Base-by-base conservation (phyloP, 495 filamentous ascomycete species). In the Mytilinidion resinicola region DNA sequence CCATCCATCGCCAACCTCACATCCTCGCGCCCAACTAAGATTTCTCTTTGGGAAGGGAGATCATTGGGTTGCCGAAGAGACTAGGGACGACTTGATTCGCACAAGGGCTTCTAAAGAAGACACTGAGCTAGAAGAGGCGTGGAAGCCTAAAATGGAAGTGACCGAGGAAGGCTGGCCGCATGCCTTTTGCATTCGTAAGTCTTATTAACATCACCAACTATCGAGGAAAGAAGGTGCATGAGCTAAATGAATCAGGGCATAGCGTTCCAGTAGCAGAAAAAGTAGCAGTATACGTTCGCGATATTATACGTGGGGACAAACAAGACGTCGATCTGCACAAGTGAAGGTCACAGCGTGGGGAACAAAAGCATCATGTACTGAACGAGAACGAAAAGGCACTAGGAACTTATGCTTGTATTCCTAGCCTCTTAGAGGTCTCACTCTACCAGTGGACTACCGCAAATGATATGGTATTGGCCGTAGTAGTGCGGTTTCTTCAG, bases 11-110 rank as follows among this genome's bases (percentile, higher is more conserved):
- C 6, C 35, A 34, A 52, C 55, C 20, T 30, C 37, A 17, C 56
- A 65, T 30, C 43, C 46, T 10, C 20, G 78, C 0, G 74, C 80
- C 4, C 82, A 81, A 52, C 74, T 96, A 51, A 81, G 85, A 44
- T 90, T 96, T 69, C 90, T 88, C 58, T 96, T 91, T 73, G 90
- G 82, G 1, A 66, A 82, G 37, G 64, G 77, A 8, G 91, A 96
- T 63, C 79, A 86, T 65, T 96, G 91, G 91, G 89, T 96, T 21
- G 86, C 86, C 1, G 75, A 88, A 53, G 72, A 80, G 69, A 85
- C 85, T 39, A 74, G 92, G 36, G 87, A 95, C 66, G 82, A 79
- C 51, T 81, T 96, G 54, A 85, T 96, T 61, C 75, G 72, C 21
- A 46, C 77, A 3, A 68, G 85, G 14, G 79, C 52, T 1, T 20